phyloP scores from a whole-genome alignment of 345 rosid genomes.

The Acer yangbiense region DNA sequence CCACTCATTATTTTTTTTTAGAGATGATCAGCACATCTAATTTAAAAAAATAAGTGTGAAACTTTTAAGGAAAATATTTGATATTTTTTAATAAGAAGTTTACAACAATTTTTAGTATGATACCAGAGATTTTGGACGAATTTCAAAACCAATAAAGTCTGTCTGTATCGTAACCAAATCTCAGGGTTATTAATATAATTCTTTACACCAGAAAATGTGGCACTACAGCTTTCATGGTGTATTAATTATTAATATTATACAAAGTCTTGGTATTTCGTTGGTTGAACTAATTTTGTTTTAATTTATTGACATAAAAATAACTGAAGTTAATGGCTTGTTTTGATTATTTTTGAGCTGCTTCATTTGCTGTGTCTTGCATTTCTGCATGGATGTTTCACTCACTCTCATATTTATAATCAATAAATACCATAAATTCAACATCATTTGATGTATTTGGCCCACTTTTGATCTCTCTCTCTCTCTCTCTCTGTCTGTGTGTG shows the following conservation, averaged over 20 bases:
- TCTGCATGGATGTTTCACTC: constrained; percentile 18
- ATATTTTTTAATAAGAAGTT: no score
- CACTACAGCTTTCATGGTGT: neutral
- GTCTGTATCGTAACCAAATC: neutral
- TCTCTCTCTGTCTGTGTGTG: neutral
- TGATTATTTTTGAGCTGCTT: neutral
- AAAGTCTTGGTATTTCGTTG: neutral
- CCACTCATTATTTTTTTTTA: neutral
- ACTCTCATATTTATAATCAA: no score
- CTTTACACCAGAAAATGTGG: neutral
- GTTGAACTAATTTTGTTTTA: constrained; percentile 7
- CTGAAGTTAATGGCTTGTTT: neutral
- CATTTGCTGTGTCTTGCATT: constrained; percentile 9
- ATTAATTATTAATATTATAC: neutral
- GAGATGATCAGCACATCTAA: no score
- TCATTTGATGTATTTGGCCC: constrained; percentile 15
- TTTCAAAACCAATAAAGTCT: neutral
- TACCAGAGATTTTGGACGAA: no score
- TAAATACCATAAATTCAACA: neutral
- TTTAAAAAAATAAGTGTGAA: no score
- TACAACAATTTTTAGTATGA: no score
- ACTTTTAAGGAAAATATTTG: no score
- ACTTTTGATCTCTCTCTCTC: neutral
- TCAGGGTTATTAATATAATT: neutral
- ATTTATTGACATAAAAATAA: no score